Evolutionary conservation across 1,284 basidiomycete genomes (phyloP).

Genomic region (Veloporphyrellus conicus): DNA sequence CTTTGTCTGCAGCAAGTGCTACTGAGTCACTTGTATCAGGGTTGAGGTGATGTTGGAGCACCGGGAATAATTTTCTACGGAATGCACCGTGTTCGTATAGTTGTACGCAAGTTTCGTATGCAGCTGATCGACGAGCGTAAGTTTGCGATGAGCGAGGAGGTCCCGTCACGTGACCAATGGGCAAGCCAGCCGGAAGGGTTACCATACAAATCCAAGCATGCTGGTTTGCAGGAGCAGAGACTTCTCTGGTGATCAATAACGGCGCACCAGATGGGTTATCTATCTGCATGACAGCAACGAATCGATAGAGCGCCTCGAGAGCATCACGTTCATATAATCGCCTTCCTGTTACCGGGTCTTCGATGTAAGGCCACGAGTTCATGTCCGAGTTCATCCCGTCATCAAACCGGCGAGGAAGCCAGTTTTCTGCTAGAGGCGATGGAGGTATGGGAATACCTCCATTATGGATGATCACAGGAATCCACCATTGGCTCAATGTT

Average conservation of each 20-base stretch:
- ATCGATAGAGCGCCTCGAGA: conserved; percentile 50
- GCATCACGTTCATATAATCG: conserved; percentile 54
- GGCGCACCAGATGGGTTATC: conserved; percentile 20
- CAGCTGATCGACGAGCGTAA: conserved; percentile 56
- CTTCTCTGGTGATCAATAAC: conserved; percentile 40
- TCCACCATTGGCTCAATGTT: conserved; percentile 40
- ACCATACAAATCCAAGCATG: conserved; percentile 46
- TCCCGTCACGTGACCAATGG: conserved; percentile 43
- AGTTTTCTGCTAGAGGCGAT: conserved; percentile 37
- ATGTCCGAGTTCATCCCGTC: conserved; percentile 47
- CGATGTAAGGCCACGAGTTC: conserved; percentile 25
- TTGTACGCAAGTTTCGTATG: conserved; percentile 50
- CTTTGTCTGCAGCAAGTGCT: conserved; percentile 26
- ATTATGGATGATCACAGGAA: conserved; percentile 38
- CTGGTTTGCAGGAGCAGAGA: conserved; percentile 5
- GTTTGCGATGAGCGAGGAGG: conserved; percentile 42
- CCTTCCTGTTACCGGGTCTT: conserved; percentile 56
- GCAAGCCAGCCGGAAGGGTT: conserved; percentile 42
- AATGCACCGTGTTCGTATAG: conserved; percentile 50
- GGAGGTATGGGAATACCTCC: conserved; percentile 46
- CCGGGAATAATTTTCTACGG: conserved; percentile 50
- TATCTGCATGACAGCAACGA: conserved; percentile 33
- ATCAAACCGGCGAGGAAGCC: conserved; percentile 44
- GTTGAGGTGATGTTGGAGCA: conserved; percentile 11
- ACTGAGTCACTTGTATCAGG: conserved; percentile 8